These are phyloP conservation scores for Entomortierella lignicola DNA, from an alignment of 192 early-diverging fungal genomes.

Conservation along the genomic window DNA sequence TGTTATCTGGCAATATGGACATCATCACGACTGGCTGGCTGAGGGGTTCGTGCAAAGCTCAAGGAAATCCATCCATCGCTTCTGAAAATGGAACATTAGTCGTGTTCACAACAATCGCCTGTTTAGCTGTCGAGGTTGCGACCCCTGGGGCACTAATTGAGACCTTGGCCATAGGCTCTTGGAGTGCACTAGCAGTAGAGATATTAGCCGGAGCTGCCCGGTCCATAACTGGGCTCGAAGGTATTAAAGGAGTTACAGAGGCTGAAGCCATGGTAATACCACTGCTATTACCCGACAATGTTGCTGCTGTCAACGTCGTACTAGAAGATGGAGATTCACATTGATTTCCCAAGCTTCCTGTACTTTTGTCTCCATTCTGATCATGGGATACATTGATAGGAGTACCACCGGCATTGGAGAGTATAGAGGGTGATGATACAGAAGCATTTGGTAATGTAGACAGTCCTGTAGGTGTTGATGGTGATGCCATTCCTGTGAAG, in stretches of 20 bases:
- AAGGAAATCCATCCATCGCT: slow-evolving; percentile 43
- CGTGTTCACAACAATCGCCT: slow-evolving; percentile 36
- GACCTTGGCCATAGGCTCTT: background rate
- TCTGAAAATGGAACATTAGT: slow-evolving; percentile 28
- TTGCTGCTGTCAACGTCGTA: slow-evolving; percentile 8
- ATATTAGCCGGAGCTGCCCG: background rate
- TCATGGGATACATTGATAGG: background rate
- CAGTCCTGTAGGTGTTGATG: slow-evolving; percentile 22
- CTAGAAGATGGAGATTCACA: slow-evolving; percentile 21
- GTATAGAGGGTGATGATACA: slow-evolving; percentile 2
- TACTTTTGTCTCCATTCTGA: slow-evolving; percentile 2
- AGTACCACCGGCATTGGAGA: background rate
- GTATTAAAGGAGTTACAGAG: slow-evolving; percentile 9
- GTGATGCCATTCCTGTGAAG: slow-evolving; percentile 32
- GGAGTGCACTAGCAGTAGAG: background rate
- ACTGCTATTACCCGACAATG: slow-evolving; percentile 17
- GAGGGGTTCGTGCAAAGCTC: background rate
- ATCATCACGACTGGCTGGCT: too few species aligned
- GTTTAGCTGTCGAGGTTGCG: background rate
- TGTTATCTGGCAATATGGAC: background rate
- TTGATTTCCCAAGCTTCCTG: background rate
- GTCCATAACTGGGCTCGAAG: background rate
- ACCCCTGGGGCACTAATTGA: background rate
- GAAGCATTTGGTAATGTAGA: slow-evolving; percentile 25
- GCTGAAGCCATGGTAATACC: slow-evolving; percentile 7